These are phyloP conservation scores for Alnus glutinosa DNA, from an alignment of 306 rosid species.

Conservation along the genomic window DNA sequence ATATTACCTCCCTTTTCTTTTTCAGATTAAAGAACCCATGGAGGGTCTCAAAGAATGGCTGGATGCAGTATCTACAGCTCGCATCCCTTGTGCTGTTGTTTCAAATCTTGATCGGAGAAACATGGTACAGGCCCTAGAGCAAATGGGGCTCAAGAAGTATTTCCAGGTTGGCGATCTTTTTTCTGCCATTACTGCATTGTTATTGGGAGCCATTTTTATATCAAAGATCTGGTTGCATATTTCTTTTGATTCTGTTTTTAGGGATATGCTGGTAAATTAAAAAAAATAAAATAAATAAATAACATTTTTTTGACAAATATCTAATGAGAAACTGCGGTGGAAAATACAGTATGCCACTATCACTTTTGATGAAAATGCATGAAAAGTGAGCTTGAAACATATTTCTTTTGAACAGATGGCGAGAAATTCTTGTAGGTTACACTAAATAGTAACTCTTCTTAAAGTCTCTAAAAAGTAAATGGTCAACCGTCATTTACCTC, in stretches of 20 bases:
- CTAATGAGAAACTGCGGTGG: background rate
- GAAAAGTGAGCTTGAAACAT: background rate
- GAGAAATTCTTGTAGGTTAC: constrained; percentile 6
- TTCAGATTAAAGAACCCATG: constrained; percentile 68
- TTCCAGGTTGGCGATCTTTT: constrained; percentile 69
- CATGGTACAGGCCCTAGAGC: constrained; percentile 69
- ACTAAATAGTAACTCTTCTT: constrained; percentile 11
- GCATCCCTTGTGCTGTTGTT: constrained; percentile 93
- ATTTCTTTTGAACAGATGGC: constrained; percentile 1
- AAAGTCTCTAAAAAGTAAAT: background rate
- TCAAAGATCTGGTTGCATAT: background rate
- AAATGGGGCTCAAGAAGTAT: constrained; percentile 74
- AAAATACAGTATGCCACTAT: background rate
- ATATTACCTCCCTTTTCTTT: constrained; percentile 14
- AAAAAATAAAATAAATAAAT: too few species aligned
- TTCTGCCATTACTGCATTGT: background rate
- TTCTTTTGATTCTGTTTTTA: background rate
- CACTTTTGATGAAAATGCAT: constrained; percentile 5
- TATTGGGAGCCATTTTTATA: background rate
- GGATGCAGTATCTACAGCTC: constrained; percentile 84
- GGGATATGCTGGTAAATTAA: background rate
- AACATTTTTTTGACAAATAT: background rate
- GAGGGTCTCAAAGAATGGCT: constrained; percentile 94
- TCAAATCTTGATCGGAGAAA: constrained; percentile 88
- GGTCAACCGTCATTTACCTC: background rate